Evolutionary conservation across 352 stramenopile genomes (phyloP), one percentile per base, ranked within the genome.

Genomic region (Pythium guiyangense): DNA sequence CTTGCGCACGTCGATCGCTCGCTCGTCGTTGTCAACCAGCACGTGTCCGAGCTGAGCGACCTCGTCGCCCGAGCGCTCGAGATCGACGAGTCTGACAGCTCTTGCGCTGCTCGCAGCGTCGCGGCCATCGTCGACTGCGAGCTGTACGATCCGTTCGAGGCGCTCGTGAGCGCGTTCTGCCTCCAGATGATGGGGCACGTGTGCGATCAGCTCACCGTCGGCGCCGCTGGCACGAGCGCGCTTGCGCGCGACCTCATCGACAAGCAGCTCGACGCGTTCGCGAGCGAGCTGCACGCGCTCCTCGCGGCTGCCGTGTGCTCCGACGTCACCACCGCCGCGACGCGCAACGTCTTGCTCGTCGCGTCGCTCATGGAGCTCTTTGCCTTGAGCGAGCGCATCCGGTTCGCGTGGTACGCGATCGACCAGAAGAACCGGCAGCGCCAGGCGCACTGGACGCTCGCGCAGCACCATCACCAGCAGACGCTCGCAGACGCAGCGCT

Each of bases 91-190:
- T 22, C 15, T 9, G 14, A 22, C 39, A 45, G 39, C 18, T 10
- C 18, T 2, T 14, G n/a, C 39, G 4, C 6, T 4, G 34, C 9
- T 47, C 42, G 15, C 14, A 11, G 10, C 9, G 29, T 31, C 29
- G 18, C n/a, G 48, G 31, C 31, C 8, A 37, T 37, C 18, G 31
- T 50, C 39, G 34, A 47, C 49, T 55, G 49, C 20, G 34, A 44
- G 11, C 43, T 67, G 15, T 76, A 69, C 42, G 67, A 70, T 15
- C 49, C 56, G 5, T 60, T 87, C 40, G 79, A 89, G 46, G 49
- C 61, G 0, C 59, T 86, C 26, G 20, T 87, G n/a, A 75, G 69
- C 4, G 73, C 74, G 9, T 89, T 86, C 50, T 84, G 74, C 48
- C 43, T 89, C 40, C 72, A 89, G 29, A 70, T 76, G 9, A 47